Evolutionary conservation across 345 rosid genomes (phyloP), one percentile per base, ranked within the genome.

Genomic region (Crucihimalaya himalaica): DNA sequence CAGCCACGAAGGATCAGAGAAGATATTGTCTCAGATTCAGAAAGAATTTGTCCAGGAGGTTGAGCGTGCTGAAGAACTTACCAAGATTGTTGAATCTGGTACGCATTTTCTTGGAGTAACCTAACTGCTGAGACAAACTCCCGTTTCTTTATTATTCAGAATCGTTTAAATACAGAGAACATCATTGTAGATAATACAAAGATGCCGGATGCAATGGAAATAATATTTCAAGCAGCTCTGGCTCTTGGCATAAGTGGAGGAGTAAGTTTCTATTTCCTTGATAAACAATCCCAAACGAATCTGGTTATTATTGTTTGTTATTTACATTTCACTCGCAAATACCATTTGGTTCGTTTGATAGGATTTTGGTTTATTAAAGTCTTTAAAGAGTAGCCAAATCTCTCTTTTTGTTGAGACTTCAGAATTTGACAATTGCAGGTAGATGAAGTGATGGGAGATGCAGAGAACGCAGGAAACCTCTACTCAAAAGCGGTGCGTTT

Each of bases 171-270:
- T 31, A 57, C 19, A 57, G 27, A 57, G 31, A 67, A 75, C 73
- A 59, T 59, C 18, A 16, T 78, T 86, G 84, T 84, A 90, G 99
- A 89, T 75, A 81, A 75, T 62, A 74, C 68, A 50, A 84, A 84
- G 83, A 88, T 92, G 98, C 99, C 99, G 5, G 97, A 96, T 81
- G 90, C 99, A 20, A 89, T 96, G 96, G 99, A 96, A 85, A 83
- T 78, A 5, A 89, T 96, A 84, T 92, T 84, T 80, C 93, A 96
- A 67, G 86, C 87, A 63, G 99, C 99, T 70, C 98, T 96, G 76
- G 72, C 80, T 55, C 80, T 88, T 20, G 99, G 98, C 76, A 84
- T 74, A 70, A 46, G 59, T 66, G 98, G 98, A 35, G 96, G 88
- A 66, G 99, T 96, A 73, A 86, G 97, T 82, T 60, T 72, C 52